These are phyloP conservation scores for Abrus pulchellus DNA, from an alignment of 306 rosid genomes.

Conservation along the genomic window DNA sequence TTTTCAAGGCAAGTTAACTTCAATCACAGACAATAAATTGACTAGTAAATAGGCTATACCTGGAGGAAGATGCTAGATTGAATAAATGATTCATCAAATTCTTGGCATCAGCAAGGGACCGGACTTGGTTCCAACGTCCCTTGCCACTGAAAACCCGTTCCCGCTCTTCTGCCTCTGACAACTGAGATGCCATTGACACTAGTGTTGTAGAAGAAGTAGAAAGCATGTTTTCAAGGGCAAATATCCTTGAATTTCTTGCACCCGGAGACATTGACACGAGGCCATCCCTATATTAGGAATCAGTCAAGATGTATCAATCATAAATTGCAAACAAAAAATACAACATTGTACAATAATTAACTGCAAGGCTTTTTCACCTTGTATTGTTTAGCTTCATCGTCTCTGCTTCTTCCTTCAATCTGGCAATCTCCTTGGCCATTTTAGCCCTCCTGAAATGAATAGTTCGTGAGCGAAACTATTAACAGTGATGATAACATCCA, in stretches of 20 bases:
- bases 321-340: slow-evolving; percentile 23
- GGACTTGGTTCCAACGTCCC: slow-evolving; percentile 97
- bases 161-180: slow-evolving; percentile 97
- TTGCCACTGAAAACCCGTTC: slow-evolving; percentile 87
- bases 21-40: slow-evolving; percentile 4
- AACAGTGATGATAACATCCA: neutral
- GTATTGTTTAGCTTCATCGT: slow-evolving; percentile 47
- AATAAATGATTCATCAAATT: slow-evolving; percentile 89
- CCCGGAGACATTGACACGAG: slow-evolving; percentile 82
- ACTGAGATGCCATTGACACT: slow-evolving; percentile 93
- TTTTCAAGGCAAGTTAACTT: slow-evolving; percentile 1
- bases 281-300: slow-evolving; percentile 56
- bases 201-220: slow-evolving; percentile 79
- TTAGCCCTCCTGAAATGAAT: slow-evolving; percentile 58
- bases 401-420: slow-evolving; percentile 59
- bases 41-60: slow-evolving; percentile 58
- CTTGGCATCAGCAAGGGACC: slow-evolving; percentile 91
- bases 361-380: slow-evolving; percentile 45
- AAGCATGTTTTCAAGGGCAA: slow-evolving; percentile 94
- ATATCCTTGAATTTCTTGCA: slow-evolving; percentile 92
- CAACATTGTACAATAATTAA: slow-evolving; percentile 21
- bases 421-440: slow-evolving; percentile 57
- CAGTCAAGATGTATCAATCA: slow-evolving; percentile 35
- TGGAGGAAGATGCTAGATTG: slow-evolving; percentile 87
- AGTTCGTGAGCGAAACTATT: slow-evolving; percentile 10